Percentiles rank a stretch among this genome's conserved stretches.
Evolutionary conservation across 495 filamentous ascomycete species (phyloP).

Genomic region (Hypoxylon subgilvum): DNA sequence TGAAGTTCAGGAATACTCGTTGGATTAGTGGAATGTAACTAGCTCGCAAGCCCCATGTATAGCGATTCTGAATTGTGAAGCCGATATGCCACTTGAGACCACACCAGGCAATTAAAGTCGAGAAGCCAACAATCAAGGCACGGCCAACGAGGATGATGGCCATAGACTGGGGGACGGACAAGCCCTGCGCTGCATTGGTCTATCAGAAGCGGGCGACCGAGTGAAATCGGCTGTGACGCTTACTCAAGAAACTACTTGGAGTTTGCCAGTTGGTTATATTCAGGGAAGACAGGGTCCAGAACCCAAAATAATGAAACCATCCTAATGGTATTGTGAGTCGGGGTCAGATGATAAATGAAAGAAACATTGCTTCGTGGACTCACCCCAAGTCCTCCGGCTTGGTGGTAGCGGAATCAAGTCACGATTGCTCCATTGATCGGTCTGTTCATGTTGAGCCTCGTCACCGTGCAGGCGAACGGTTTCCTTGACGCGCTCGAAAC

Average conservation of each 20-base stretch:
- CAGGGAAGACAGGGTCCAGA: conserved; percentile 38
- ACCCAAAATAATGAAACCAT: conserved; percentile 40
- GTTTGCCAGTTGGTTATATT: conserved; percentile 49
- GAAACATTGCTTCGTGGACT: conserved; percentile 1
- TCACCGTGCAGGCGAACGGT: conserved; percentile 36
- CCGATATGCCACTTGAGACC: conserved; percentile 48
- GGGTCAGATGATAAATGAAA: background rate
- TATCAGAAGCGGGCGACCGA: background rate
- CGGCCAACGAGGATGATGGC: conserved; percentile 41
- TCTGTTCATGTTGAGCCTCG: conserved; percentile 34
- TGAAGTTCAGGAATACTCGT: conserved; percentile 38
- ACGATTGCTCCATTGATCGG: conserved; percentile 40
- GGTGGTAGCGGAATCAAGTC: conserved; percentile 45
- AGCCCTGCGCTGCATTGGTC: conserved; percentile 32
- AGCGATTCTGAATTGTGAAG: conserved; percentile 47
- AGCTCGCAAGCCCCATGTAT: conserved; percentile 41
- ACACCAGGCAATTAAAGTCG: conserved; percentile 46
- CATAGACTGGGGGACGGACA: conserved; percentile 49
- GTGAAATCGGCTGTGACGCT: conserved; percentile 8
- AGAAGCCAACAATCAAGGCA: conserved; percentile 41
- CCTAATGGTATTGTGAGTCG: conserved; percentile 22
- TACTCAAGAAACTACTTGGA: conserved; percentile 47
- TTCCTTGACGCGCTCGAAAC: conserved; percentile 30
- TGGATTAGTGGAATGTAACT: conserved; percentile 36
- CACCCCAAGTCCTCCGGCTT: conserved; percentile 44